A percentile compares a stretch with the other conserved stretches of the same genome.
Conservation (phyloP, 352 stramenopile genomes). For the Pythium vanterpoolii region DNA sequence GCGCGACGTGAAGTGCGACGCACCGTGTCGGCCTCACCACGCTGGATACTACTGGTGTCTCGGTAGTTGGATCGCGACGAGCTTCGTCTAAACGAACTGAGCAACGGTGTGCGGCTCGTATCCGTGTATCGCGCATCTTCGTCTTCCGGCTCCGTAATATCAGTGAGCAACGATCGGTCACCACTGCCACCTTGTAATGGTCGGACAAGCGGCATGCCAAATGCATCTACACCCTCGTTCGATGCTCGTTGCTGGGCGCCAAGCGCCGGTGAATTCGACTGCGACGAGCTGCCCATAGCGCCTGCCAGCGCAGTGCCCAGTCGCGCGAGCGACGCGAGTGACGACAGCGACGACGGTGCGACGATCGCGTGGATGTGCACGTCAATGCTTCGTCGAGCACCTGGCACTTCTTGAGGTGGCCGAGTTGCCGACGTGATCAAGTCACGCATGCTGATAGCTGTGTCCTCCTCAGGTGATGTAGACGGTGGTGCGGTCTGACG, state of each 20-base stretch:
- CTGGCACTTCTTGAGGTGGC: slow-evolving; percentile 25
- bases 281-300: slow-evolving; percentile 11
- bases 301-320: slow-evolving; percentile 26
- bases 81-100: slow-evolving; percentile 45
- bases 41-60: background rate
- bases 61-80: background rate
- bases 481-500: background rate
- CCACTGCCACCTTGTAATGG: slow-evolving; percentile 23
- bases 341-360: slow-evolving; percentile 63
- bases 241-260: background rate
- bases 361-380: slow-evolving; percentile 88
- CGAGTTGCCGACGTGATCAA: slow-evolving; percentile 47
- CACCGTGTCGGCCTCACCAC: background rate
- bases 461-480: slow-evolving; percentile 25
- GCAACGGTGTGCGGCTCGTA: slow-evolving; percentile 53
- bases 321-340: slow-evolving; percentile 38
- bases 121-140: slow-evolving; percentile 27
- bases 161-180: slow-evolving; percentile 28
- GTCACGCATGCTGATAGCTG: slow-evolving; percentile 53
- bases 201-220: slow-evolving; percentile 33
- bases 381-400: slow-evolving; percentile 66
- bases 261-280: slow-evolving; percentile 5
- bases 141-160: slow-evolving; percentile 28
- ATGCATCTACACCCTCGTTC: slow-evolving; percentile 36
- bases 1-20: background rate